phyloP scores from a whole-genome alignment of 768 basidiomycete species.

The Tricholoma sp. region DNA sequence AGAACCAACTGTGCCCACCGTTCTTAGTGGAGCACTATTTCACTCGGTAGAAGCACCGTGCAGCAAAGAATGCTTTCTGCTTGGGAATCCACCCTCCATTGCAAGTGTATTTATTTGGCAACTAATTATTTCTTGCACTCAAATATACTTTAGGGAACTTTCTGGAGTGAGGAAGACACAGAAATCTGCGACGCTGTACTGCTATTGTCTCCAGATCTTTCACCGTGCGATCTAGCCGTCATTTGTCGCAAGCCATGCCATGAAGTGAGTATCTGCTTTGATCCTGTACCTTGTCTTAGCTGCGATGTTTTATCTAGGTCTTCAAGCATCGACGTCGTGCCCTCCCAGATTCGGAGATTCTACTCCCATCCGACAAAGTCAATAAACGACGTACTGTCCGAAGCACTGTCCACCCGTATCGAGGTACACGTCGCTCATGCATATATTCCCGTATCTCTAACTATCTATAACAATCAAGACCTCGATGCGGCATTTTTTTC shows the following conservation, averaged over 20 bases:
- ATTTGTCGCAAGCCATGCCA: slow-evolving; percentile 55
- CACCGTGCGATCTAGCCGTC: slow-evolving; percentile 50
- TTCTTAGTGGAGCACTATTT: slow-evolving; percentile 16
- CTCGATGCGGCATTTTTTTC: slow-evolving; percentile 12
- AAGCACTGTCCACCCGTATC: slow-evolving; percentile 3
- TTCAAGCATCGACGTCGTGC: slow-evolving; percentile 20
- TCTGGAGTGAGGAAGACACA: slow-evolving; percentile 35
- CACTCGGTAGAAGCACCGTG: slow-evolving; percentile 20
- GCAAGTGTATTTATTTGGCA: slow-evolving; percentile 7
- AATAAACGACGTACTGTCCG: slow-evolving; percentile 3
- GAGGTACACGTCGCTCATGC: slow-evolving; percentile 5
- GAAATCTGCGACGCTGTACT: slow-evolving; percentile 35
- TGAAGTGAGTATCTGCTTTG: slow-evolving; percentile 37
- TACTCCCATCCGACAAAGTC: neutral
- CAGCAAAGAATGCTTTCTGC: slow-evolving; percentile 28
- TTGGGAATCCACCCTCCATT: slow-evolving; percentile 8
- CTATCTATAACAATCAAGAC: slow-evolving; percentile 4
- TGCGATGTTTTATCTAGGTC: slow-evolving; percentile 12
- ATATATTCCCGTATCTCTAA: neutral
- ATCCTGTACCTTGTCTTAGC: neutral
- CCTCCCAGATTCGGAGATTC: slow-evolving; percentile 12
- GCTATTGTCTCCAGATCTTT: slow-evolving; percentile 36
- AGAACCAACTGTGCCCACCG: slow-evolving; percentile 15
- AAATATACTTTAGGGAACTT: slow-evolving; percentile 15
- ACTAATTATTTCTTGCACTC: neutral